A percentile compares a stretch with the other conserved stretches of the same genome.
Conservation (phyloP, 768 basidiomycete genomes). For the Mycena capillaripes region DNA sequence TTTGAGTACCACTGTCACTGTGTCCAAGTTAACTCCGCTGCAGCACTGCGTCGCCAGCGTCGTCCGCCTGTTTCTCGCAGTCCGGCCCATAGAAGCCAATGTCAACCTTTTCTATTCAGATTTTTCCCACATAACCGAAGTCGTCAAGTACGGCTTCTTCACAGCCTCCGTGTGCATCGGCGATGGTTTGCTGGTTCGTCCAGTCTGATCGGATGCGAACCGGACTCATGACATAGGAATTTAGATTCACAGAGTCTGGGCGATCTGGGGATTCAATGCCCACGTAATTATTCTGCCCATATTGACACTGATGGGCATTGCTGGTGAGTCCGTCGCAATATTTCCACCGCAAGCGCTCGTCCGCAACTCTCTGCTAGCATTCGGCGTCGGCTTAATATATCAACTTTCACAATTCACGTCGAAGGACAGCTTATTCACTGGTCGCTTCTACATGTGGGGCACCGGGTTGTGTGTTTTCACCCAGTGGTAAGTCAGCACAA, state of each 20-base stretch:
- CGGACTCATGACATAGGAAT: neutral
- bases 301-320: neutral
- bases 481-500: neutral
- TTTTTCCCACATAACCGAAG: neutral
- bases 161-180: neutral
- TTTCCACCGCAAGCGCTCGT: neutral
- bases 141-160: neutral
- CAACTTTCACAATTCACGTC: neutral
- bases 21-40: neutral
- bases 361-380: neutral
- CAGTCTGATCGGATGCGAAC: neutral
- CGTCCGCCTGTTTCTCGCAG: neutral
- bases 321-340: neutral
- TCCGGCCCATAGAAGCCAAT: neutral
- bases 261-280: neutral
- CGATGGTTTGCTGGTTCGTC: neutral
- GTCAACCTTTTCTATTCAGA: neutral
- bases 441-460: neutral
- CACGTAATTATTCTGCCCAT: neutral
- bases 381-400: neutral
- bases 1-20: constrained; percentile 1
- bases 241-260: neutral
- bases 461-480: neutral
- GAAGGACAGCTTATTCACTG: neutral
- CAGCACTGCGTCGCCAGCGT: neutral